These are phyloP conservation scores for Lactarius vividus DNA, from an alignment of 768 basidiomycete genomes.

Conservation along the genomic window DNA sequence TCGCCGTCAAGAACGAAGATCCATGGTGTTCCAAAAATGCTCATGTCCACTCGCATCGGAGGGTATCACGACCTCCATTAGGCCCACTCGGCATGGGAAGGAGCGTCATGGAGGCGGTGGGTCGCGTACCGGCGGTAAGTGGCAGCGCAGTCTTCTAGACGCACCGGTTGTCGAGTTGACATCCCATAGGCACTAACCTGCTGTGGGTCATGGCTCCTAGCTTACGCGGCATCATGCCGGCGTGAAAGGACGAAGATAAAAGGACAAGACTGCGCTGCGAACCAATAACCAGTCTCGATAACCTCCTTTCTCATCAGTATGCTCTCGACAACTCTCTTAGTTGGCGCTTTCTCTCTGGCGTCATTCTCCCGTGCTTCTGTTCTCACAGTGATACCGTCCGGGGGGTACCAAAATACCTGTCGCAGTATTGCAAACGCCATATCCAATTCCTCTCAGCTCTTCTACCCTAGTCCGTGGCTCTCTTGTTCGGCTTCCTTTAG, in stretches of 20 bases:
- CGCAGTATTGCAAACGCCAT: neutral
- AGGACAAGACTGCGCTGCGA: neutral
- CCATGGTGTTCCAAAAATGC: neutral
- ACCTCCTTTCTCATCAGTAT: neutral
- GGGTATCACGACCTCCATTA: neutral
- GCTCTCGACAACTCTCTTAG: neutral
- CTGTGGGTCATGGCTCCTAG: neutral
- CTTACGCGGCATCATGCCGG: no score
- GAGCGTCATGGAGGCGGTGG: neutral
- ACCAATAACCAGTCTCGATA: neutral
- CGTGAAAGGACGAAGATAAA: neutral
- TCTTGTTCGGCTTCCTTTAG: neutral
- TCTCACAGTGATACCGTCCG: conserved; percentile 5
- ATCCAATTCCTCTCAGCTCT: neutral
- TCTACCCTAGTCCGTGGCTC: neutral
- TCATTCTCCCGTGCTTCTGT: neutral
- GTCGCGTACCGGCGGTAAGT: no score
- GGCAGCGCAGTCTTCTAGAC: no score
- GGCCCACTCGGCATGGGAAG: neutral
- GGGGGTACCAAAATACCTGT: neutral
- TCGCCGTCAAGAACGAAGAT: neutral
- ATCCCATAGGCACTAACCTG: neutral
- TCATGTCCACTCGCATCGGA: neutral
- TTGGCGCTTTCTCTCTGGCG: neutral
- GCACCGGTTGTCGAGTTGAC: no score